Base-by-base conservation (phyloP, 768 basidiomycete genomes). In the Cystofilobasidium bisporidii region DNA sequence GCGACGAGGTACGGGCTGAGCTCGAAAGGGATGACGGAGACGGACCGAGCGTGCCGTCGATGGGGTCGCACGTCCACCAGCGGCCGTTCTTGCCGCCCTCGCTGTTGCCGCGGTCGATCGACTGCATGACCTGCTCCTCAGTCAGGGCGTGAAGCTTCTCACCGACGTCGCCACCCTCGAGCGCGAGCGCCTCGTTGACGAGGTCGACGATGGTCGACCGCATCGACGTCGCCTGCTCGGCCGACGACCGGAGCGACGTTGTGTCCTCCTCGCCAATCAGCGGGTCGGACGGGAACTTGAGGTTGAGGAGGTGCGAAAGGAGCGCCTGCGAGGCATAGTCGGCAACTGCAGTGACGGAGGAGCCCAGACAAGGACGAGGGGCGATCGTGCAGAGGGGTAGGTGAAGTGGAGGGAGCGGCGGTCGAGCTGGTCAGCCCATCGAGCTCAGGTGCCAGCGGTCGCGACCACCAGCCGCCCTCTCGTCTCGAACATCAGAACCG, bases 221-320 rank as follows among this genome's bases (percentile, higher is more conserved):
- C 61, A 92, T 77, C 3, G 79, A 79, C 11, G 78, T 78, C 50
- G 79, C 77, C 38, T 81, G 82, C 47, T 66, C 69, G 0, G 65
- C 64, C 32, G 50, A 28, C 1, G 73, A 75, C 10, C 87, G 83
- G 24, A 98, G 78, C 63, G 91, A 89, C 0, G 83, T 80, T 0
- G 94, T 86, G 75, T 96, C 91, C 77, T 99, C 94, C 77, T 99
- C 96, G 38, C 93, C 96, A 45, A 98, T 86, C 74, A 98, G 89
- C 12, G 83, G 83, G 77, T 97, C 92, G 0, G 81, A 72, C 0
- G 93, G 94, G 78, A 96, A 98, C 0, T 86, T 84, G 17, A 80
- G 79, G 20, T 77, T 75, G 41, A 99, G 83, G 74, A 97, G 87
- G 11, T 86, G 81, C 69, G 87, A 87, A 72, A 99, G 86, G 48